Evolutionary conservation across 2,329 filamentous ascomycete genomes (phyloP), one percentile per base, ranked within the genome.

Genomic region (Colletotrichum eleusines): DNA sequence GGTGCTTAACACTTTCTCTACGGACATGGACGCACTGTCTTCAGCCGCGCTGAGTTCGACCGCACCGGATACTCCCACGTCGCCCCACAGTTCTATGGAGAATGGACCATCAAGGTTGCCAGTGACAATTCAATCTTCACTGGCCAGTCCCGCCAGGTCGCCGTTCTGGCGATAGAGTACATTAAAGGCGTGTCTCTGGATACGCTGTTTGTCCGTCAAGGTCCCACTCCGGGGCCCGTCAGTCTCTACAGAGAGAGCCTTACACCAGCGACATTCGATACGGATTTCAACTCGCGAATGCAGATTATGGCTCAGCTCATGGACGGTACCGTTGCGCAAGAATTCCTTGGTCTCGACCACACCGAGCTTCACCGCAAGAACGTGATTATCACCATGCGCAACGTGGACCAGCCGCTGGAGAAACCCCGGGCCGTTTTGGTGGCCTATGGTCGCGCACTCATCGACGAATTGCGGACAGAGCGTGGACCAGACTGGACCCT

Each of bases 341-440:
- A 68, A 6, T 58, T 23, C 1, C 4, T 26, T 8, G 65, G 59
- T 11, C 38, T 67, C 6, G 31, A 68, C 8, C 58, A 63, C 1
- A 23, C 18, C 42, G 3, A 57, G 3, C 2, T 68, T 2, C 33
- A 28, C 20, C 42, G 42, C 1, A 5, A 8, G 4, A 68, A 68
- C 2, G 9, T 68, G 0, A 63, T 68, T 1, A 20, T 63, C 0
- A n/a, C 42, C 20, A 63, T 68, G 59, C 23, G 42, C 23, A 8
- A 57, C 51, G 11, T 14, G 0, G 18, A n/a, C 1, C 8, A 18
- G 9, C 3, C 23, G 12, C 40, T 63, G 1, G n/a, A 50, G 51
- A 16, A 63, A 20, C 65, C 65, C 20, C 51, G 65, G 2, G 51
- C 51, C 1, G 65, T 57, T 14, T 35, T 65, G 12, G n/a, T 65